A percentile compares a stretch with the other conserved stretches of the same genome.
phyloP scores from a whole-genome alignment of 352 stramenopile species.

The Pythium chondricola region DNA sequence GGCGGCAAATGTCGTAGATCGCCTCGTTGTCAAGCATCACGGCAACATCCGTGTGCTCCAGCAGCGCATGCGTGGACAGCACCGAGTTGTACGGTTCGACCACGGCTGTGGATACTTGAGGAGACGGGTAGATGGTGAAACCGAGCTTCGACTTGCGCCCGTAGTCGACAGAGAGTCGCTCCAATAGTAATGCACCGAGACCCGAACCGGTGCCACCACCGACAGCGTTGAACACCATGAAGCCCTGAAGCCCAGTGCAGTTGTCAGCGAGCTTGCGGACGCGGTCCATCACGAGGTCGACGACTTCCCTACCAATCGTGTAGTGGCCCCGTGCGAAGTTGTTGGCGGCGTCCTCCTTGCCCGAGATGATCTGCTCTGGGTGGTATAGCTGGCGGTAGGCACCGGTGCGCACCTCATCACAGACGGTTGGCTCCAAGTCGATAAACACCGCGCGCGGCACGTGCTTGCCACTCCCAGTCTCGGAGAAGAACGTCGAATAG shows the following conservation, averaged over 20 bases:
- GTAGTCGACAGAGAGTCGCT: constrained; percentile 96
- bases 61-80: constrained; percentile 94
- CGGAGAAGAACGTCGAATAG: constrained; percentile 92
- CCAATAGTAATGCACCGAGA: constrained; percentile 94
- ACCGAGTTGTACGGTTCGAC: constrained; percentile 99
- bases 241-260: constrained; percentile 96
- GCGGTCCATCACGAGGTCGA: constrained; percentile 96
- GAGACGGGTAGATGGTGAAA: constrained; percentile 96
- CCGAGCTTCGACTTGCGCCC: constrained; percentile 96
- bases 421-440: constrained; percentile 95
- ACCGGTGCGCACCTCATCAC: constrained; percentile 92
- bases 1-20: constrained; percentile 97
- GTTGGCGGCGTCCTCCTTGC: constrained; percentile 92
- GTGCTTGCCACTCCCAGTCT: constrained; percentile 89
- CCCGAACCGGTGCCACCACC: constrained; percentile 96
- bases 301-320: constrained; percentile 93
- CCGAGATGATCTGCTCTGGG: constrained; percentile 95
- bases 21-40: constrained; percentile 99
- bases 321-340: constrained; percentile 89
- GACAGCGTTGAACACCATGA: constrained; percentile 97
- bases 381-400: constrained; percentile 95
- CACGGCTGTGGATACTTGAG: constrained; percentile 94
- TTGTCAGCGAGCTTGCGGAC: constrained; percentile 97
- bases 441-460: constrained; percentile 94
- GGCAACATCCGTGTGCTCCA: constrained; percentile 97